These are phyloP conservation scores for Capsicum chinense DNA, from an alignment of 257 asterid genomes.

Conservation along the genomic window DNA sequence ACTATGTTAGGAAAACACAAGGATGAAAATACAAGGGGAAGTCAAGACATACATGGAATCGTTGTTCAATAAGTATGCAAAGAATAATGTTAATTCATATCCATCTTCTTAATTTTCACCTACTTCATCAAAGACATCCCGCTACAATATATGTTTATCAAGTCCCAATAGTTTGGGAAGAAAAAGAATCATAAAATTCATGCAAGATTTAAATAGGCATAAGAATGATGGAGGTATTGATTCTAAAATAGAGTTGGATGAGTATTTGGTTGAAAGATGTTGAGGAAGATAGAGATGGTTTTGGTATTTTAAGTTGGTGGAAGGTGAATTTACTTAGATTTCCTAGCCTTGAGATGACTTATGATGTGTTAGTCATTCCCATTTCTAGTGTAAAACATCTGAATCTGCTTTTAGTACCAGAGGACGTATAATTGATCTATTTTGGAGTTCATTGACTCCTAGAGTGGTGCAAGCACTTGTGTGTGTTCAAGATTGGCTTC, in stretches of 20 bases:
- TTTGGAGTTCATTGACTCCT: constrained; percentile 12
- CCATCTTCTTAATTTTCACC: background rate
- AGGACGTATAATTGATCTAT: background rate
- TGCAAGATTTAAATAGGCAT: background rate
- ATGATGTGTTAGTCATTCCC: too few species aligned
- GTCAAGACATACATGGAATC: background rate
- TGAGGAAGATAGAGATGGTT: background rate
- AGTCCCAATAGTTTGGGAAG: background rate
- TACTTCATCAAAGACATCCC: background rate
- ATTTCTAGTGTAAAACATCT: too few species aligned
- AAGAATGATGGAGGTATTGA: background rate
- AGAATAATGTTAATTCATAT: background rate
- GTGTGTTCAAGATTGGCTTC: constrained; percentile 1
- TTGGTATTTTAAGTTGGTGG: background rate
- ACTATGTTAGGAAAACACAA: background rate
- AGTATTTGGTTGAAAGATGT: background rate
- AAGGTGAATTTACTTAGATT: background rate
- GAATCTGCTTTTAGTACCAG: too few species aligned
- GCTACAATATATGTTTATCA: background rate
- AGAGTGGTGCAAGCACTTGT: background rate
- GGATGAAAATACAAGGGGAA: background rate
- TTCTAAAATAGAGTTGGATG: background rate
- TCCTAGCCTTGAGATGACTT: background rate
- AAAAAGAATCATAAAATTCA: background rate
- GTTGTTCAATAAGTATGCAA: background rate